Evolutionary conservation across 345 rosid genomes (phyloP).

Genomic region (Dimocarpus longan): DNA sequence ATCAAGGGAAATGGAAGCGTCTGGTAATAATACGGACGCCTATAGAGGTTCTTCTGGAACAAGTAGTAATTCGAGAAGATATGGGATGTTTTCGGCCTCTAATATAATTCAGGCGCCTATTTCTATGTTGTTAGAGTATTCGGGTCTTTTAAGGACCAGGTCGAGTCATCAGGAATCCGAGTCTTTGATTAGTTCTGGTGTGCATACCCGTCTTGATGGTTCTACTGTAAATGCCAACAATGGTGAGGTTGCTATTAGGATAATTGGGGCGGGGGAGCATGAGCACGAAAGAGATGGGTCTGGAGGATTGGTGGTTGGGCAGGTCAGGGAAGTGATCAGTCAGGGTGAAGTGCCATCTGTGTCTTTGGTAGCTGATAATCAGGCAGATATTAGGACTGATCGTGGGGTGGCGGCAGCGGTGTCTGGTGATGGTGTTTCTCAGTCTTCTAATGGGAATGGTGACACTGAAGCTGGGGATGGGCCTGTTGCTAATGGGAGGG

Average conservation of each 20-base stretch:
- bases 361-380: slow-evolving; percentile 34
- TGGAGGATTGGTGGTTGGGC: slow-evolving; percentile 62
- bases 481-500: slow-evolving; percentile 52
- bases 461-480: slow-evolving; percentile 63
- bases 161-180: slow-evolving; percentile 59
- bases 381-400: slow-evolving; percentile 51
- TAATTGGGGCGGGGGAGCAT: slow-evolving; percentile 83
- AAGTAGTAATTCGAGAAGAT: slow-evolving; percentile 53
- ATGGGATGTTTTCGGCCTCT: slow-evolving; percentile 70
- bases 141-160: slow-evolving; percentile 75
- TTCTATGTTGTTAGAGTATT: slow-evolving; percentile 85
- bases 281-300: slow-evolving; percentile 53
- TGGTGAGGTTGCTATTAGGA: slow-evolving; percentile 95
- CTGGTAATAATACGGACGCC: slow-evolving; percentile 61
- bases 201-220: slow-evolving; percentile 43
- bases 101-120: slow-evolving; percentile 89
- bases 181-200: slow-evolving; percentile 38
- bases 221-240: slow-evolving; percentile 38
- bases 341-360: slow-evolving; percentile 43
- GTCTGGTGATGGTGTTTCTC: slow-evolving; percentile 48
- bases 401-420: slow-evolving; percentile 17
- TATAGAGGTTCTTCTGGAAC: slow-evolving; percentile 64
- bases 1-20: slow-evolving; percentile 67
- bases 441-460: slow-evolving; percentile 40
- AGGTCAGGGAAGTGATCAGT: slow-evolving; percentile 42